phyloP scores from a whole-genome alignment of 2,329 filamentous ascomycete species.

The Botryotinia convoluta region DNA sequence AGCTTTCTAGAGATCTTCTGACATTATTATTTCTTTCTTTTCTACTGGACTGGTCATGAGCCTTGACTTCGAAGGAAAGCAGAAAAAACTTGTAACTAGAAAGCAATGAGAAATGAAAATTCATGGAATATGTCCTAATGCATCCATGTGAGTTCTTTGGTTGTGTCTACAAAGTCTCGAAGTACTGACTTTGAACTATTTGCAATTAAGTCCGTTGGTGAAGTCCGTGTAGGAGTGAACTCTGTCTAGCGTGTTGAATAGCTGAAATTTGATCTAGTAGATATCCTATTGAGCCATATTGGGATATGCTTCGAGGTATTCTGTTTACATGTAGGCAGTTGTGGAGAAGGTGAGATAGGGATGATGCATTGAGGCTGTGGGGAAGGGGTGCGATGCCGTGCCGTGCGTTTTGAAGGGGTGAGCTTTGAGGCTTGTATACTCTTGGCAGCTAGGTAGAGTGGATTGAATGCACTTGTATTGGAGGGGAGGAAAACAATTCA shows the following conservation, averaged over 20 bases:
- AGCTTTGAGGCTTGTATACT: neutral
- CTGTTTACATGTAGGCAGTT: neutral
- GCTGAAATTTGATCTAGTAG: neutral
- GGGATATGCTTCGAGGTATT: neutral
- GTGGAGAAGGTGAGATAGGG: neutral
- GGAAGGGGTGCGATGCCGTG: too few relatives aligned
- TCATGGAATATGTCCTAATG: slow-evolving; percentile 9
- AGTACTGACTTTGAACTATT: neutral
- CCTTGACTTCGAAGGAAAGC: slow-evolving; percentile 24
- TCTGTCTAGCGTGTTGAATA: neutral
- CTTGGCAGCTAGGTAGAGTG: neutral
- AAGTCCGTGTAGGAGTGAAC: neutral
- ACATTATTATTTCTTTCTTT: slow-evolving; percentile 31
- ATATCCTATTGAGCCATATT: neutral
- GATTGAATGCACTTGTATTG: neutral
- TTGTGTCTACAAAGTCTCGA: neutral
- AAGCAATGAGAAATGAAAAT: slow-evolving; percentile 27
- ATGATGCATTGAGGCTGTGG: neutral
- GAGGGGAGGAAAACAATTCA: neutral
- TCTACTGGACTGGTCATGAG: slow-evolving; percentile 23
- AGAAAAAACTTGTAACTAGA: slow-evolving; percentile 34
- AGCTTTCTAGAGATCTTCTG: slow-evolving; percentile 7
- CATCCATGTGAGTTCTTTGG: neutral
- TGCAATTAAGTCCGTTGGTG: neutral
- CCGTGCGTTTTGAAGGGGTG: neutral